Evolutionary conservation across 768 basidiomycete species (phyloP).

Genomic region (Gloeophyllum trabeum): DNA sequence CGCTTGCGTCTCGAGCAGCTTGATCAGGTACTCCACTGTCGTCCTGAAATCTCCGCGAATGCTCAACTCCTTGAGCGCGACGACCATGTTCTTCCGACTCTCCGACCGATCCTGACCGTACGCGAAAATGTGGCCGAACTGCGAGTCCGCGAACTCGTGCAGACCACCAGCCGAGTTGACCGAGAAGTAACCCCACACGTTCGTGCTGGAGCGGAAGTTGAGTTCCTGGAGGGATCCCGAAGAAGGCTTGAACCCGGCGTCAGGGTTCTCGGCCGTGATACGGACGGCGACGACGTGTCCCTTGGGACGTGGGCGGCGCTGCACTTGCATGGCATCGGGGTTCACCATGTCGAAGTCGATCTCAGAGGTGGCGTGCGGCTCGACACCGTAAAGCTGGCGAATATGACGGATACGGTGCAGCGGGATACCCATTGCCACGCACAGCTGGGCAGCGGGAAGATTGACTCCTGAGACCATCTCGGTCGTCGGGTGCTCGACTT

Average conservation of each 20-base stretch:
- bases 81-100: constrained; percentile 98
- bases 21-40: constrained; percentile 98
- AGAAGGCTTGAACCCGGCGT: constrained; percentile 98
- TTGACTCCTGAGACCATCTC: constrained; percentile 99
- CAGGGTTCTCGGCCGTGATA: constrained; percentile 98
- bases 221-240: constrained; percentile 95
- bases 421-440: constrained; percentile 97
- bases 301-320: constrained; percentile 93
- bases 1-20: constrained; percentile 87
- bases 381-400: constrained; percentile 89
- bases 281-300: constrained; percentile 98
- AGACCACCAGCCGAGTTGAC: constrained; percentile 92
- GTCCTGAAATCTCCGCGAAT: constrained; percentile 99
- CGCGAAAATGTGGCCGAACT: constrained; percentile 98
- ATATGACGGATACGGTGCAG: constrained; percentile 94
- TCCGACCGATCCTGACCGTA: constrained; percentile 95
- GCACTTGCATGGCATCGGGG: constrained; percentile 77
- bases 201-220: constrained; percentile 98
- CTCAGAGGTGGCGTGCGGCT: constrained; percentile 76
- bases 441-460: constrained; percentile 92
- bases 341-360: constrained; percentile 96
- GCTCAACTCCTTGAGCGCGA: constrained; percentile 94
- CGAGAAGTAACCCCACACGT: constrained; percentile 99
- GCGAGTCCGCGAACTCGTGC: constrained; percentile 98
- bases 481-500: constrained; percentile 99